These are phyloP conservation scores for Fusarium sarcochroum DNA, from an alignment of 2,329 filamentous ascomycete genomes.

Conservation along the genomic window DNA sequence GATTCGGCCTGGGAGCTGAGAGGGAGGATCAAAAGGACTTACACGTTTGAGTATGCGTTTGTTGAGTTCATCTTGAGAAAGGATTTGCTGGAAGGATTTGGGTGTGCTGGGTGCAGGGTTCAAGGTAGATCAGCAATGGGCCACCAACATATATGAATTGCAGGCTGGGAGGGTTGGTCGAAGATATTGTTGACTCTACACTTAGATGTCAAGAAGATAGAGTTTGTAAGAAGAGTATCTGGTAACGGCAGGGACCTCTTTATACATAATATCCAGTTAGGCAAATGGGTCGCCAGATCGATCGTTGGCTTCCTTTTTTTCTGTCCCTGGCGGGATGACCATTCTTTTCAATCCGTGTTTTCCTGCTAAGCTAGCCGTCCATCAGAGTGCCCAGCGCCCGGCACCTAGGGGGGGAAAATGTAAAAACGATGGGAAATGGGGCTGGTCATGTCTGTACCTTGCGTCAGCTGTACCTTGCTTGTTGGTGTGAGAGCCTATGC, in stretches of 20 bases:
- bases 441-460: conserved; percentile 5
- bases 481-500: background rate
- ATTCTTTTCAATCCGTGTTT: conserved; percentile 7
- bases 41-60: background rate
- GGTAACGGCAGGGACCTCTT: background rate
- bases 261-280: background rate
- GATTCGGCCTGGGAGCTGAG: background rate
- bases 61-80: conserved; percentile 1
- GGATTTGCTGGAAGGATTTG: background rate
- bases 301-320: conserved; percentile 3
- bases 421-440: conserved; percentile 1
- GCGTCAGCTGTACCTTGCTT: background rate
- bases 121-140: background rate
- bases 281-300: too few relatives aligned
- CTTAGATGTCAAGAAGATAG: background rate
- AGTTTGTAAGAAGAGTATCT: background rate
- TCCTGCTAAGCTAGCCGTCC: background rate
- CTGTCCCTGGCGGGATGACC: conserved; percentile 2
- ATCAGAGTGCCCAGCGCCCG: background rate
- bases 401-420: background rate
- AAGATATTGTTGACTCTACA: background rate
- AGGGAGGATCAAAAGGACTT: background rate
- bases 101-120: background rate
- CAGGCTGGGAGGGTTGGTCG: background rate
- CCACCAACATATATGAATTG: background rate